These are phyloP conservation scores for Boletus sp. DNA, from an alignment of 1,284 basidiomycete species.

Conservation along the genomic window DNA sequence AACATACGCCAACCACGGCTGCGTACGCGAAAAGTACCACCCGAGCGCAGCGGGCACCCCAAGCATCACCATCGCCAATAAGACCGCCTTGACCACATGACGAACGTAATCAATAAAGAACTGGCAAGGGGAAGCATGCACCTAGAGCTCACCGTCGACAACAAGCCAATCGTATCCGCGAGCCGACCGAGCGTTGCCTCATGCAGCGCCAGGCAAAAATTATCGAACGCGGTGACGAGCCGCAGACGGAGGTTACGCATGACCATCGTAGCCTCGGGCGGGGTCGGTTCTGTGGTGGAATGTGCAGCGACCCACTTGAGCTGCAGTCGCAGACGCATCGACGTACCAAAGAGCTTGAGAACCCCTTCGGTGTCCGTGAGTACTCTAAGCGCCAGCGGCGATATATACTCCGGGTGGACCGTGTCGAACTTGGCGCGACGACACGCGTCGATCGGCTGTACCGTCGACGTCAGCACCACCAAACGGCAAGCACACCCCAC, in stretches of 20 bases:
- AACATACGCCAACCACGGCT: slow-evolving; percentile 18
- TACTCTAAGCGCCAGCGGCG: slow-evolving; percentile 27
- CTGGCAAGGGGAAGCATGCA: too few species aligned
- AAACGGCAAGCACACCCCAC: neutral
- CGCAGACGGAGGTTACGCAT: slow-evolving; percentile 26
- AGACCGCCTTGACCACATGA: too few species aligned
- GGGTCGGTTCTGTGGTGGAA: slow-evolving; percentile 24
- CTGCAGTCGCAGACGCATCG: too few species aligned
- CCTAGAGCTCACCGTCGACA: slow-evolving; percentile 15
- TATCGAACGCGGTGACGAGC: slow-evolving; percentile 21
- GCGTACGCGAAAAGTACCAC: slow-evolving; percentile 18
- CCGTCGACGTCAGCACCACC: too few species aligned
- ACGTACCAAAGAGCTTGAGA: slow-evolving; percentile 29
- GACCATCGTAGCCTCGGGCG: slow-evolving; percentile 20
- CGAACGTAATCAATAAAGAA: too few species aligned
- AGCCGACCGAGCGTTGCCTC: slow-evolving; percentile 27
- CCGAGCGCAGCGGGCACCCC: slow-evolving; percentile 17
- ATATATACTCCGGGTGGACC: slow-evolving; percentile 23
- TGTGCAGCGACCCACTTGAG: too few species aligned
- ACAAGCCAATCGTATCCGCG: slow-evolving; percentile 22
- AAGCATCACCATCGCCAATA: slow-evolving; percentile 21
- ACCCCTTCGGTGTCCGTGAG: slow-evolving; percentile 28
- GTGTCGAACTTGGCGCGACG: slow-evolving; percentile 26
- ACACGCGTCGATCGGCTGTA: slow-evolving; percentile 27
- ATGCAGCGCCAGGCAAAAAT: slow-evolving; percentile 15